Percentiles rank a stretch among this genome's conserved stretches.
These are phyloP conservation scores for Tricholoma terreum DNA, from an alignment of 768 basidiomycete species.

Conservation along the genomic window DNA sequence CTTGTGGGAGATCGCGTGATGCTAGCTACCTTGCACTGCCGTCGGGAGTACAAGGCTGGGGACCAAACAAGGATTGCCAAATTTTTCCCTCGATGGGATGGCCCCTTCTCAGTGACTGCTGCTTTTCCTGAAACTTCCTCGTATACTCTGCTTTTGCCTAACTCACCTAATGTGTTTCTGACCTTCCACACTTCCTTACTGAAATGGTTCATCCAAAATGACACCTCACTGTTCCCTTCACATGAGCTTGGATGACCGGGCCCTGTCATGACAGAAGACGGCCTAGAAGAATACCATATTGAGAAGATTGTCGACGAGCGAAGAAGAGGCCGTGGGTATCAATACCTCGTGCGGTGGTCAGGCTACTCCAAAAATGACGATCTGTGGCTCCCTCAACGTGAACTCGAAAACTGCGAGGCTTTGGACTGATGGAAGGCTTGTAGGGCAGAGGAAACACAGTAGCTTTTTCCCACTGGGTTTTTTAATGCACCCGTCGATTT, in stretches of 20 bases:
- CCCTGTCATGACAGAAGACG: conserved; percentile 12
- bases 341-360: conserved; percentile 14
- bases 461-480: too few species aligned
- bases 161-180: conserved; percentile 15
- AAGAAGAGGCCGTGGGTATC: conserved; percentile 14
- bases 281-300: conserved; percentile 12
- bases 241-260: too few species aligned
- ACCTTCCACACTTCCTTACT: conserved; percentile 35
- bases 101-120: conserved; percentile 8
- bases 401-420: too few species aligned
- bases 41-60: neutral
- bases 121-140: too few species aligned
- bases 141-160: too few species aligned
- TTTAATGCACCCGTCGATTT: neutral
- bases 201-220: conserved; percentile 6
- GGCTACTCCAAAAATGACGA: neutral
- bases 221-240: too few species aligned
- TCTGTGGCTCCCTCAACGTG: too few species aligned
- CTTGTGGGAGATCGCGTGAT: too few species aligned
- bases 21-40: too few species aligned
- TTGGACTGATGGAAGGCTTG: too few species aligned
- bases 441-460: neutral
- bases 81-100: conserved; percentile 24
- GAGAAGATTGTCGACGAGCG: conserved; percentile 27
- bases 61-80: conserved; percentile 13